Evolutionary conservation across 2,329 filamentous ascomycete genomes (phyloP), one percentile per base, ranked within the genome.

Genomic region (Aspergillus tanneri): DNA sequence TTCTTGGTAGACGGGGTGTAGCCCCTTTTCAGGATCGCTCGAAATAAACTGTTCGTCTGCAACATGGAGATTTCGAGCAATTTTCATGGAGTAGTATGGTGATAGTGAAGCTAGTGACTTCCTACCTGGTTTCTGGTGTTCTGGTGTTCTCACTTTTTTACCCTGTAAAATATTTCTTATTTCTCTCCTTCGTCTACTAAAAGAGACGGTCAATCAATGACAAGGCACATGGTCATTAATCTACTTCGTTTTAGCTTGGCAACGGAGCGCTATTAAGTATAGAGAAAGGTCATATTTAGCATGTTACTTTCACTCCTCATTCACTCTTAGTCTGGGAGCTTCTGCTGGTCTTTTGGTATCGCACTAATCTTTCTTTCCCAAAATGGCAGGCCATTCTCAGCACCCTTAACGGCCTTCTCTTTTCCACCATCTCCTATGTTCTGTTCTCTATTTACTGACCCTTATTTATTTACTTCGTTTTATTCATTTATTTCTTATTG

Each of bases 11-110:
- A 43, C 64, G 50, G 30, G 62, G 65, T 3, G 38, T 57, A 42
- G 68, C 68, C 14, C 70, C 70, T 11, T 72, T 72, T 28, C 60
- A 62, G 41, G 62, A 66, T 49, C 62, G 63, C 7, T 55, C 41
- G 14, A 44, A 5, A 14, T 55, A 27, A 21, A 5, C 25, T 12
- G 8, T 27, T 23, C 10, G 22, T 11, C 10, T 39, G 12, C 27
- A 32, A 11, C 19, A 35, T 25, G 21, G 25, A 3, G 18, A 5
- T 43, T 30, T 21, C 12, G 11, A 35, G 27, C 18, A 21, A 18
- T 24, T 24, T 34, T 19, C 2, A 18, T 18, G 27, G 11, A 12
- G 10, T n/a, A n/a, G 11, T 14, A 40, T 18, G 37, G 23, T 12
- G n/a, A 27, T 23, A 34, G 4, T 34, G 30, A 18, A 34, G 14